Evolutionary conservation across 2,329 filamentous ascomycete species (phyloP), one percentile per base, ranked within the genome.

Genomic region (Boeremia exigua): DNA sequence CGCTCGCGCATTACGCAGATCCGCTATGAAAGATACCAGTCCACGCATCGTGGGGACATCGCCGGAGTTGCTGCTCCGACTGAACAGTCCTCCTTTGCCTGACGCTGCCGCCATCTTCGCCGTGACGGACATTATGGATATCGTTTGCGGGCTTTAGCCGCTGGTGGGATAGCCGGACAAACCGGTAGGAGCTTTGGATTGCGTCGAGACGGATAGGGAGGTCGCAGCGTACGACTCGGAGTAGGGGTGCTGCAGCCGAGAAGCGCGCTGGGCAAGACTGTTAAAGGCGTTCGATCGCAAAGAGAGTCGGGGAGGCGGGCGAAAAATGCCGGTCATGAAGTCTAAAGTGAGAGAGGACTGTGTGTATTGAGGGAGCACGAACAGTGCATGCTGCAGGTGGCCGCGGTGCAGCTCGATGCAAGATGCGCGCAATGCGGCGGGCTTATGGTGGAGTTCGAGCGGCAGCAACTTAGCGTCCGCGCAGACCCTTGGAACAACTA

Each of bases 21-120:
- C 95, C 59, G 95, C 95, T 75, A 99, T 99, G 80, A 99, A 99
- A 75, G 97, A 96, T 43, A 99, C 95, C 66, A 99, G 82, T 27
- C 95, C 76, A 68, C 76, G 74, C 76, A 78, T 78, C 19, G 76
- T 73, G 28, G 73, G 70, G 36, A 73, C 71, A 67, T 77, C 77
- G 64, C 75, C 72, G 43, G 74, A 73, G 62, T 51, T 56, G 37
- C 68, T 74, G 54, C 72, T 75, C 61, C 76, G 75, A 64, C 75
- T 76, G 68, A 78, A 78, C 48, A 74, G 70, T 64, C 72, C 71
- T 54, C 71, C 73, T 58, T 69, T 64, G 58, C 72, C 69, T 39
- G 73, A 74, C 43, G 73, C 69, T 23, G 74, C 73, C 43, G 73
- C 71, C 73, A 77, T 77, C 58, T 74, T 75, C 32, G 67, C 60